A percentile compares a stretch with the other conserved stretches of the same genome.
Conservation (phyloP, 148 eudicot genomes). For the Heliosperma pusillum region DNA sequence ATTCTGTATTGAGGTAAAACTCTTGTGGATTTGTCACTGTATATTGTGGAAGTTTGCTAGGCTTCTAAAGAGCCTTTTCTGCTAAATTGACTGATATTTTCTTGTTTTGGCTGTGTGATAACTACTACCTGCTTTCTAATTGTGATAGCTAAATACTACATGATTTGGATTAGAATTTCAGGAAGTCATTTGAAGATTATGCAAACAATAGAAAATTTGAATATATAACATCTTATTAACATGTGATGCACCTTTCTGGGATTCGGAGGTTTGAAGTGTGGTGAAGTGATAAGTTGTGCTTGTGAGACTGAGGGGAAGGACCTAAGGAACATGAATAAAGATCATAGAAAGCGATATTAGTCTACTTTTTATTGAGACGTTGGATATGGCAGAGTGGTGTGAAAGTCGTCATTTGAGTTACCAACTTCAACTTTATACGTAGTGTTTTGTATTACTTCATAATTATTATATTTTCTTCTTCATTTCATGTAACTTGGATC, state of each 20-base stretch:
- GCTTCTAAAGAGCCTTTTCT: background rate
- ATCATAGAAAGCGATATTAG: background rate
- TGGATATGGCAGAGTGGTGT: background rate
- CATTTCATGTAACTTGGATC: background rate
- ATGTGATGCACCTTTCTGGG: background rate
- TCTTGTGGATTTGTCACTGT: background rate
- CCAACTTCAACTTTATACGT: background rate
- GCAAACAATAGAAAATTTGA: background rate
- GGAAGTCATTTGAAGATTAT: background rate
- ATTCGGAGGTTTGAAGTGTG: background rate
- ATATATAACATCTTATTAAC: background rate
- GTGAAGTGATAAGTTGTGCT: background rate
- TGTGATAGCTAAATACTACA: background rate
- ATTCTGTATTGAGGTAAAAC: constrained; percentile 92
- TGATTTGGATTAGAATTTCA: background rate
- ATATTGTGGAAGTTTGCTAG: background rate
- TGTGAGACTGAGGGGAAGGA: background rate
- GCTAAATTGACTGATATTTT: background rate
- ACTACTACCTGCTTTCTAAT: background rate
- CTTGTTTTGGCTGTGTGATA: background rate
- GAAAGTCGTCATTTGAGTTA: background rate
- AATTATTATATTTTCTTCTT: background rate
- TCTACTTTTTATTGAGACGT: background rate
- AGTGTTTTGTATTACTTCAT: background rate
- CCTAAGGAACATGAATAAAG: background rate